Conservation (phyloP, 1,284 basidiomycete species). For the Volvariella volvacea region DNA sequence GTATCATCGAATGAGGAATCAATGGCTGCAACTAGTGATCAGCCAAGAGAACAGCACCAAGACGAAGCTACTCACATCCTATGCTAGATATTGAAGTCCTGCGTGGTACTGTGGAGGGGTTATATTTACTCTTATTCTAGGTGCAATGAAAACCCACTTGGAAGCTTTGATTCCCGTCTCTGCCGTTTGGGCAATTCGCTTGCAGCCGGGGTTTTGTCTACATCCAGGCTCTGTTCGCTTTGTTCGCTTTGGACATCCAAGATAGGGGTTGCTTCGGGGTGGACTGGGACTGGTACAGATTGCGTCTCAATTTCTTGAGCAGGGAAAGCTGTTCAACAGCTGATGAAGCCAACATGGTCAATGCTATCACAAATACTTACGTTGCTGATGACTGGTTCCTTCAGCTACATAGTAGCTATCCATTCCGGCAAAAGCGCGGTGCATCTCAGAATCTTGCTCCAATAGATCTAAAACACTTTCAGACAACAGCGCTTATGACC, state of each 20-base stretch:
- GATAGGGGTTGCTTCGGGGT: no score
- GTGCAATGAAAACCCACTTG: conserved; percentile 1
- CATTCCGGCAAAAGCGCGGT: conserved; percentile 50
- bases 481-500: neutral
- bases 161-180: conserved; percentile 2
- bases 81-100: conserved; percentile 5
- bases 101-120: conserved; percentile 9
- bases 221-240: no score
- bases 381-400: conserved; percentile 6
- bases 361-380: neutral
- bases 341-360: conserved; percentile 10
- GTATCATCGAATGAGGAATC: conserved; percentile 11
- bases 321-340: conserved; percentile 16
- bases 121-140: neutral
- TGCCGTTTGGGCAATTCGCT: neutral
- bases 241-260: no score
- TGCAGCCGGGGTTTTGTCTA: conserved; percentile 2
- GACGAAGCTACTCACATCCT: conserved; percentile 4
- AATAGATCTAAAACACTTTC: conserved; percentile 46
- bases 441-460: conserved; percentile 70
- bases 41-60: no score
- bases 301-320: conserved; percentile 1
- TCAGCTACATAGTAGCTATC: conserved; percentile 38
- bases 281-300: neutral
- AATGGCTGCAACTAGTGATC: no score